Conservation (phyloP, 2,329 filamentous ascomycete species). For the Verticillium nonalfalfae region DNA sequence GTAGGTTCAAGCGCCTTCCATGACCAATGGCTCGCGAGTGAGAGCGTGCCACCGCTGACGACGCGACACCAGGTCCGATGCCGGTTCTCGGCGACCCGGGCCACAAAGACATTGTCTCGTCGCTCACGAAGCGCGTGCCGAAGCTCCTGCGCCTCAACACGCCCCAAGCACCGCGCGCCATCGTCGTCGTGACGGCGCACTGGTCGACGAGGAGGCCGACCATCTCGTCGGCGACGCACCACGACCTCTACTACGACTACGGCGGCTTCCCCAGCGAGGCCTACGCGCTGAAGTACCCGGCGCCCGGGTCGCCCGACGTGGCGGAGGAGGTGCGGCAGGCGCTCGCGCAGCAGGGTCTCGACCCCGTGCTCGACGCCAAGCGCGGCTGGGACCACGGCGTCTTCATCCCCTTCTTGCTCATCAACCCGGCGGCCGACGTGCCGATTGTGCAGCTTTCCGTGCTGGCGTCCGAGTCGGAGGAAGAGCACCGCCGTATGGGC, state of each 20-base stretch:
- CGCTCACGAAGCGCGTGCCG: constrained; percentile 46
- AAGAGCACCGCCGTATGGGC: constrained; percentile 43
- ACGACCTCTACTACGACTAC: constrained; percentile 51
- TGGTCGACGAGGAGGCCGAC: constrained; percentile 44
- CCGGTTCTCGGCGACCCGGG: constrained; percentile 49
- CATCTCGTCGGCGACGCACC: constrained; percentile 42
- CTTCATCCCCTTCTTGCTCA: constrained; percentile 50
- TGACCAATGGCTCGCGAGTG: background rate
- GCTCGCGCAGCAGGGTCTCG: constrained; percentile 38
- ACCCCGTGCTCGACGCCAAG: constrained; percentile 26
- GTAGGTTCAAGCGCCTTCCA: constrained; percentile 16
- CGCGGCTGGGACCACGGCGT: constrained; percentile 56
- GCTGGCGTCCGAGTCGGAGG: constrained; percentile 42
- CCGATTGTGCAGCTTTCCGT: constrained; percentile 54
- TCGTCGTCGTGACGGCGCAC: constrained; percentile 53
- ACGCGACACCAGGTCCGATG: constrained; percentile 38
- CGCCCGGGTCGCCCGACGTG: constrained; percentile 46
- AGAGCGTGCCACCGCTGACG: background rate
- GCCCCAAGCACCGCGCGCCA: constrained; percentile 39
- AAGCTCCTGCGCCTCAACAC: constrained; percentile 48
- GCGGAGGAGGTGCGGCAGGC: constrained; percentile 40
- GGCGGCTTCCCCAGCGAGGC: constrained; percentile 49
- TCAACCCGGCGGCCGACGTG: constrained; percentile 42
- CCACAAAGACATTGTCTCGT: constrained; percentile 43
- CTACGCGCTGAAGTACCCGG: constrained; percentile 50